Evolutionary conservation across 2,329 filamentous ascomycete species (phyloP), one percentile per base, ranked within the genome.

Genomic region (Hansfordia pulvinata): DNA sequence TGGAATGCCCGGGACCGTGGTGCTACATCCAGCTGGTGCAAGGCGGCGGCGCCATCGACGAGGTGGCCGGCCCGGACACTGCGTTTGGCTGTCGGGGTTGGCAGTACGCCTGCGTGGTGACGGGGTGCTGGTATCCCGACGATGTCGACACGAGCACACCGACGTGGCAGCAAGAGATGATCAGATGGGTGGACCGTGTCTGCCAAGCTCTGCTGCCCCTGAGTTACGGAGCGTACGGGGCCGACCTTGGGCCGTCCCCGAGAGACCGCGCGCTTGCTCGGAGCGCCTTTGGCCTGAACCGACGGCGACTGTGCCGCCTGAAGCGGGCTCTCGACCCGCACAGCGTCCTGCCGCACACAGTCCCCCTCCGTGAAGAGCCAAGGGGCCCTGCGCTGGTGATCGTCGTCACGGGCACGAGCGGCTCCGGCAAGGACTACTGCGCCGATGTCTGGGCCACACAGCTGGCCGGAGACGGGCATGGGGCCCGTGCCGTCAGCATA

Each of bases 1-100:
- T 57, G 22, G 47, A 33, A 32, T 57, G 64, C 21, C 68, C 70
- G 3, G 56, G 64, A 0, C 48, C 56, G 20, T 40, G 67, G 10
- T 76, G 67, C 44, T 76, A 77, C 48, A 46, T 76, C 25, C 69
- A 76, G 54, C 40, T 78, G 4, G 47, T 76, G 7, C 71, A 75
- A 20, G 69, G 70, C 11, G 68, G 69, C 6, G 64, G 61, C 34
- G 61, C 59, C 0, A 43, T 69, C 21, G n/a, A 36, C 23, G 52
- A 71, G 15, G 35, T 64, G 10, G 38, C 47, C 2, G 34, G 47
- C 5, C 45, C 61, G 34, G 55, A 53, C 15, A 67, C 62, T 30
- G 69, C 71, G 28, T 76, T 77, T 28, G 69, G 72, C 23, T 73
- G 63, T 50, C 64, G 71, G 46, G 57, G 69, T 42, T 77, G 70